These are phyloP conservation scores for Glarea lozoyensis DNA, from an alignment of 495 filamentous ascomycete species.

Conservation along the genomic window DNA sequence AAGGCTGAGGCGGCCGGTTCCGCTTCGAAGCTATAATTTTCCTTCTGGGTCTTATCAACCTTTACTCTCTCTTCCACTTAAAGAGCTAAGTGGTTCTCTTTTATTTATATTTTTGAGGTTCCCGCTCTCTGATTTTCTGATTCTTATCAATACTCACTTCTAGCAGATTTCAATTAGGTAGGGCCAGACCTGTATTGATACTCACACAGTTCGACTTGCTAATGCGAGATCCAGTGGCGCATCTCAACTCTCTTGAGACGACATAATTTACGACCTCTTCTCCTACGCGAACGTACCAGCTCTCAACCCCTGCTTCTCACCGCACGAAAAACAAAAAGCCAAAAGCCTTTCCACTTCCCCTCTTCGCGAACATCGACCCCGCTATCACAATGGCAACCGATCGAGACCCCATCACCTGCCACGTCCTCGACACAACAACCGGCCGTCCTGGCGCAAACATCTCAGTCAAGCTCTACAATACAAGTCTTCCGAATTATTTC, in stretches of 20 bases:
- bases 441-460: constrained; percentile 66
- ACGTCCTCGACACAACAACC: constrained; percentile 51
- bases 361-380: background rate
- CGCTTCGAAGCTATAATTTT: constrained; percentile 5
- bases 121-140: too few relatives aligned
- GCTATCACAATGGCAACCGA: constrained; percentile 6
- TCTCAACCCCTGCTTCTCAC: too few relatives aligned
- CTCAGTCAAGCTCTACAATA: constrained; percentile 64
- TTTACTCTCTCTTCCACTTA: background rate
- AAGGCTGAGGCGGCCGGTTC: constrained; percentile 19
- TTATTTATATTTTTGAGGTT: too few relatives aligned
- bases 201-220: too few relatives aligned
- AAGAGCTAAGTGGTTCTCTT: too few relatives aligned
- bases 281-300: too few relatives aligned
- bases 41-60: background rate
- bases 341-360: background rate
- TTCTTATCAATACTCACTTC: too few relatives aligned
- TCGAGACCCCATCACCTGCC: constrained; percentile 45
- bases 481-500: constrained; percentile 31
- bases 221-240: too few relatives aligned
- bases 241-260: too few relatives aligned
- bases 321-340: background rate
- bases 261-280: too few relatives aligned
- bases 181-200: too few relatives aligned
- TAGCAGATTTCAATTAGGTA: too few relatives aligned